phyloP scores from a whole-genome alignment of 306 rosid genomes.

The Cercis canadensis region DNA sequence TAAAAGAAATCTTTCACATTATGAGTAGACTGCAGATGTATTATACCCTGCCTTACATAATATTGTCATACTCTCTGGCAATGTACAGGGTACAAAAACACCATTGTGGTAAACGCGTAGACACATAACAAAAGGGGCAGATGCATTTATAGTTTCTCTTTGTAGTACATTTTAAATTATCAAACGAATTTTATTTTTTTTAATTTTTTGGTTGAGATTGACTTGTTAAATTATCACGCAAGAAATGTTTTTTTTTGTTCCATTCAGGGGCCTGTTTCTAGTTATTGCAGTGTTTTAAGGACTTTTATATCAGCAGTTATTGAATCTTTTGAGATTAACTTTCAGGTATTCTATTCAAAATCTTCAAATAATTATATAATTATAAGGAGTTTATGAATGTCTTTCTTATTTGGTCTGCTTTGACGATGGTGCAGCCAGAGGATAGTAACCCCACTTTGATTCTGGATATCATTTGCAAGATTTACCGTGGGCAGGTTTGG shows the following conservation, averaged over 20 bases:
- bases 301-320: constrained; percentile 85
- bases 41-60: background rate
- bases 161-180: background rate
- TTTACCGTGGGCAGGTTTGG: constrained; percentile 96
- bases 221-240: constrained; percentile 7
- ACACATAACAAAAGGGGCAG: background rate
- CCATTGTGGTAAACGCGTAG: background rate
- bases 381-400: constrained; percentile 20
- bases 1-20: background rate
- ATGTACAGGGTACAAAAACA: background rate
- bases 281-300: constrained; percentile 88
- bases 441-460: constrained; percentile 62
- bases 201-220: constrained; percentile 28
- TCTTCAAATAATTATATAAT: constrained; percentile 28
- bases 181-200: background rate
- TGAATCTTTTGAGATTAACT: constrained; percentile 89
- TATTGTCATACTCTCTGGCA: background rate
- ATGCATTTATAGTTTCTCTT: background rate
- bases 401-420: constrained; percentile 51
- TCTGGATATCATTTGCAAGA: constrained; percentile 87
- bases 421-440: constrained; percentile 63
- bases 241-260: constrained; percentile 24
- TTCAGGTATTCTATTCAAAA: constrained; percentile 63
- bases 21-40: background rate
- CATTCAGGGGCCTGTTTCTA: constrained; percentile 75